A percentile compares a stretch with the other conserved stretches of the same genome.
phyloP scores from a whole-genome alignment of 208 protist species.

The Angomonas ambiguus region DNA sequence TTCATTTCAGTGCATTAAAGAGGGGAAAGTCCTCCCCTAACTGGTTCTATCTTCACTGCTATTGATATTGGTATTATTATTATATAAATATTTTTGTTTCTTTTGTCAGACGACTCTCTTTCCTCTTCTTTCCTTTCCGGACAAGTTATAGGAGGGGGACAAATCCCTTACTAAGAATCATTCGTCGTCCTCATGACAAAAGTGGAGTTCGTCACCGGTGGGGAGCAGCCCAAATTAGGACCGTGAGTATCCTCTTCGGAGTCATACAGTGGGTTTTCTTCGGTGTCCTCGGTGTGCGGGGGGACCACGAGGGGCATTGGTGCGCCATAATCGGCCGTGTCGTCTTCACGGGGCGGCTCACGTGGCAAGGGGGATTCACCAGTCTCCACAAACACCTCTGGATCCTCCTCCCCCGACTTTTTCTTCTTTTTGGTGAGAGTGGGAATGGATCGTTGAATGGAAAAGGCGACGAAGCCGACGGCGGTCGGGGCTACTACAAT shows the following conservation, averaged over 20 bases:
- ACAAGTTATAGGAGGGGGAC: too few relatives aligned
- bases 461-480: slow-evolving; percentile 68
- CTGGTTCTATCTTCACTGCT: too few relatives aligned
- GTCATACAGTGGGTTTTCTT: slow-evolving; percentile 53
- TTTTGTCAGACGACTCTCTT: too few relatives aligned
- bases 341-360: slow-evolving; percentile 19
- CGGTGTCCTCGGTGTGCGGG: slow-evolving; percentile 35
- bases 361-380: slow-evolving; percentile 59
- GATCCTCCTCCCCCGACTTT: neutral
- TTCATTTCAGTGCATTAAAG: too few relatives aligned
- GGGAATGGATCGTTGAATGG: slow-evolving; percentile 56
- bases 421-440: slow-evolving; percentile 28
- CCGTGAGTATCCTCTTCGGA: slow-evolving; percentile 34
- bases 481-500: slow-evolving; percentile 46
- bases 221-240: slow-evolving; percentile 38
- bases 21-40: too few relatives aligned
- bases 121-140: too few relatives aligned
- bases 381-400: slow-evolving; percentile 25
- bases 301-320: slow-evolving; percentile 21
- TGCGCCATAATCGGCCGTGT: slow-evolving; percentile 4
- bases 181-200: slow-evolving; percentile 1
- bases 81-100: too few relatives aligned
- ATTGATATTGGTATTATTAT: too few relatives aligned
- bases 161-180: too few relatives aligned
- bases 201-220: slow-evolving; percentile 36